These are phyloP conservation scores for Alternaria ethzedia DNA, from an alignment of 2,329 filamentous ascomycete genomes.

Conservation along the genomic window DNA sequence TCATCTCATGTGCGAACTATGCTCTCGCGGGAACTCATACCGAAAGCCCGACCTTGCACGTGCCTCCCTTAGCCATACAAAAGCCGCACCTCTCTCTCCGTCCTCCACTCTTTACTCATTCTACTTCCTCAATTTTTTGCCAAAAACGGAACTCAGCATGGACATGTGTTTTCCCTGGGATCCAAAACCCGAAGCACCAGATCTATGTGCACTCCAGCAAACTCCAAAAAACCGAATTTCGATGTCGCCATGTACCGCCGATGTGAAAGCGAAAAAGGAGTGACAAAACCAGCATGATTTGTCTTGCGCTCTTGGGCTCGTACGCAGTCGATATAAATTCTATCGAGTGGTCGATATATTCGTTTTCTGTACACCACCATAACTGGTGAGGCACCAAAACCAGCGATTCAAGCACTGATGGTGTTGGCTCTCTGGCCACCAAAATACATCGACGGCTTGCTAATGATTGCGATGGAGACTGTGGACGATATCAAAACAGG, in stretches of 20 bases:
- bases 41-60: not conserved
- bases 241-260: not conserved
- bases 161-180: not conserved
- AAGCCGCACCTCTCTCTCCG: not conserved
- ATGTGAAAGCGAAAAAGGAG: rapidly evolving
- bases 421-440: not conserved
- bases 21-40: not conserved
- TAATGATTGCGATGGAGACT: not conserved
- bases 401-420: not conserved
- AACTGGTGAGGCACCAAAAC: not conserved
- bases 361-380: too few relatives aligned
- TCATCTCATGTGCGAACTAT: not conserved
- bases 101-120: not conserved
- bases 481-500: not conserved
- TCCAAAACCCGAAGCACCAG: not conserved
- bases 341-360: not conserved
- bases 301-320: not conserved
- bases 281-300: rapidly evolving
- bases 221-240: not conserved
- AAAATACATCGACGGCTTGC: not conserved
- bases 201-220: not conserved
- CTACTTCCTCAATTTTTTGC: not conserved
- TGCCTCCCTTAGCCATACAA: rapidly evolving
- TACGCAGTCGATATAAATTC: not conserved
- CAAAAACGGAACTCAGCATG: too few relatives aligned